Conservation (phyloP, 345 rosid genomes). For the Toxicodendron radicans region DNA sequence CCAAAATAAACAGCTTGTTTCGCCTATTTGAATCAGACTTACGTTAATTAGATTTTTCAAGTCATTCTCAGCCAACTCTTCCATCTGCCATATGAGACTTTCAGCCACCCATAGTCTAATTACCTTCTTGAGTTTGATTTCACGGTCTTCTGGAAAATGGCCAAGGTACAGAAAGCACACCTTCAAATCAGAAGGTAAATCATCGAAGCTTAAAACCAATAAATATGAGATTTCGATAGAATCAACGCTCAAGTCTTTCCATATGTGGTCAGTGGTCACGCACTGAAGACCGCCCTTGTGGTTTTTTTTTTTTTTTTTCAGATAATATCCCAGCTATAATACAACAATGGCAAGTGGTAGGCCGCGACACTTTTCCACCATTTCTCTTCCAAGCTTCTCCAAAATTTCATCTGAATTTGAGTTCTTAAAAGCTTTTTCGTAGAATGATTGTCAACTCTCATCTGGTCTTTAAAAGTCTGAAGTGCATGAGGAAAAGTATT, state of each 20-base stretch:
- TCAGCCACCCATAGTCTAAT: constrained; percentile 27
- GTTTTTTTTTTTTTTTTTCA: background rate
- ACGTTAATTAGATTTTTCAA: constrained; percentile 28
- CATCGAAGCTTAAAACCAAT: constrained; percentile 32
- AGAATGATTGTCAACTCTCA: constrained; percentile 5
- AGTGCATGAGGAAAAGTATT: background rate
- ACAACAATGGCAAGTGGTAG: constrained; percentile 24
- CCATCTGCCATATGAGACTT: constrained; percentile 22
- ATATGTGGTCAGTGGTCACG: background rate
- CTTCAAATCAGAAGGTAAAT: constrained; percentile 32
- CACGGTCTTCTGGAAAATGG: constrained; percentile 25
- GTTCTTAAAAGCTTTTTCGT: constrained; percentile 13
- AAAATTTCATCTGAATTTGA: background rate
- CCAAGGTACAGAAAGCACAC: constrained; percentile 33
- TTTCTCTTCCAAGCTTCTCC: constrained; percentile 7
- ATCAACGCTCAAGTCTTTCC: background rate
- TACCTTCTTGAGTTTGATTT: constrained; percentile 12
- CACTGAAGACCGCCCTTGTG: too few species aligned
- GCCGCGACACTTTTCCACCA: constrained; percentile 22
- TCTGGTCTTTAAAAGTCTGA: background rate
- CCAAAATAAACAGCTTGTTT: too few species aligned
- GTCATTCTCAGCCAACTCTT: constrained; percentile 26
- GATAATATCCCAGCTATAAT: constrained; percentile 16
- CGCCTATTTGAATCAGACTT: constrained; percentile 36
- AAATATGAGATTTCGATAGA: constrained; percentile 11